Percentiles rank a stretch among this genome's conserved stretches.
phyloP scores from a whole-genome alignment of 352 stramenopile genomes.

The Pythium catenulatum region DNA sequence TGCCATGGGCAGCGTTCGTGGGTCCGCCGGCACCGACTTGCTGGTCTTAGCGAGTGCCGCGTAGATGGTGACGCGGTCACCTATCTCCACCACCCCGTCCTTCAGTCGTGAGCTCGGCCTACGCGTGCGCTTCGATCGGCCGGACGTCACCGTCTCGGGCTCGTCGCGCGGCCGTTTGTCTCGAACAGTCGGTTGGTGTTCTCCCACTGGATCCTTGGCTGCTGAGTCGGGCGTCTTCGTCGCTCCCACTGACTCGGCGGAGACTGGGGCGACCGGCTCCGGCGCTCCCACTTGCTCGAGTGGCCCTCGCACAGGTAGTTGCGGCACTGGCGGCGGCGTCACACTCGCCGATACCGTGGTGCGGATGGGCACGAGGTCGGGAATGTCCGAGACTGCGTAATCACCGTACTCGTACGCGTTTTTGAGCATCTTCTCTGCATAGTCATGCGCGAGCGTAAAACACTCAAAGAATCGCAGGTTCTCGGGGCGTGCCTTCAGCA shows the following conservation, averaged over 20 bases:
- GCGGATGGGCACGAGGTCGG: background rate
- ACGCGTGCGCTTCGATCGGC: background rate
- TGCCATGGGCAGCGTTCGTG: background rate
- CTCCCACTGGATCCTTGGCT: background rate
- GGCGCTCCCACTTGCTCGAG: background rate
- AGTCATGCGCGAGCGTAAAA: background rate
- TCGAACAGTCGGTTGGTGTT: background rate
- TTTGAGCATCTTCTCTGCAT: background rate
- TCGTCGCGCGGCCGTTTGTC: background rate
- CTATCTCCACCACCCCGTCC: background rate
- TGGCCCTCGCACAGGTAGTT: background rate
- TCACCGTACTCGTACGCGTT: conserved; percentile 22
- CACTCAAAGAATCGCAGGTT: conserved; percentile 37
- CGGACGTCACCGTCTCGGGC: background rate
- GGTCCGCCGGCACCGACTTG: background rate
- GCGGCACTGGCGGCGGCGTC: background rate
- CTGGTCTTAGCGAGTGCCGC: background rate
- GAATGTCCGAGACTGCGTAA: too few relatives aligned
- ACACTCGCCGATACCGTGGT: background rate
- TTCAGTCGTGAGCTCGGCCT: background rate
- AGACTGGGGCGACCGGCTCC: background rate
- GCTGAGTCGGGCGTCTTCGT: too few relatives aligned
- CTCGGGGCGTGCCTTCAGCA: conserved; percentile 6
- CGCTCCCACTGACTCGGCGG: background rate
- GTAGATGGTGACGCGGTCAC: background rate